Evolutionary conservation across 2,329 filamentous ascomycete species (phyloP).

Genomic region (Diaporthe vaccinii): DNA sequence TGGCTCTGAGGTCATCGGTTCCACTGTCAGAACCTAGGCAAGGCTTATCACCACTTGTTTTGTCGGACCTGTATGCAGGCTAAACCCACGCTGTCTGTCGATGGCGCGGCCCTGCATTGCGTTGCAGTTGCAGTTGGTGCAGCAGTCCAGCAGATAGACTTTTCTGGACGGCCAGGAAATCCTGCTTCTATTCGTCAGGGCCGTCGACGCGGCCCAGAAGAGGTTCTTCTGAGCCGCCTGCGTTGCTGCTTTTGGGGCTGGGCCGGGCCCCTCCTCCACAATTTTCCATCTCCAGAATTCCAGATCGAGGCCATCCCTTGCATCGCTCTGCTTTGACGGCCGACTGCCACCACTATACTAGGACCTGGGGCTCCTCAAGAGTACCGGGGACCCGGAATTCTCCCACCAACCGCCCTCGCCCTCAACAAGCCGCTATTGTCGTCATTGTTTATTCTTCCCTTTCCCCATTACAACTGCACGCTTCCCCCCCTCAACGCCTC

Average conservation of each 20-base stretch:
- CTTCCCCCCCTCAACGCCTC: background rate
- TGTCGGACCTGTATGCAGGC: slow-evolving; percentile 4
- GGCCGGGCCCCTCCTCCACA: slow-evolving; percentile 32
- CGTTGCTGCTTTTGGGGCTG: slow-evolving; percentile 23
- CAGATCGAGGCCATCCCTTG: slow-evolving; percentile 35
- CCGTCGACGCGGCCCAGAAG: background rate
- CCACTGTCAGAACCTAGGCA: slow-evolving; percentile 21
- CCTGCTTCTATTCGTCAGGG: slow-evolving; percentile 20
- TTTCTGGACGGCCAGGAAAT: slow-evolving; percentile 2
- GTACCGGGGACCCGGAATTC: slow-evolving; percentile 18
- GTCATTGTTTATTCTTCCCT: slow-evolving; percentile 34
- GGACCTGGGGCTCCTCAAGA: background rate
- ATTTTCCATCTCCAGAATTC: slow-evolving; percentile 31
- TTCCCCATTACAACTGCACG: background rate
- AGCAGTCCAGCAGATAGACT: slow-evolving; percentile 1
- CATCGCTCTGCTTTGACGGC: slow-evolving; percentile 21
- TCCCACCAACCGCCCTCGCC: slow-evolving; percentile 13
- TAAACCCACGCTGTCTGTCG: background rate
- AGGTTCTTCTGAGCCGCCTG: background rate
- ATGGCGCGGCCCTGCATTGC: slow-evolving; percentile 21
- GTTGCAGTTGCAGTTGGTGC: background rate
- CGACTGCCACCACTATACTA: background rate
- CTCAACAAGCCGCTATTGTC: slow-evolving; percentile 29
- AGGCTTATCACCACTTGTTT: slow-evolving; percentile 22
- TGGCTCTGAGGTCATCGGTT: slow-evolving; percentile 31